phyloP scores from a whole-genome alignment of 805 yeast species.

The Saccharomyces mikatae region DNA sequence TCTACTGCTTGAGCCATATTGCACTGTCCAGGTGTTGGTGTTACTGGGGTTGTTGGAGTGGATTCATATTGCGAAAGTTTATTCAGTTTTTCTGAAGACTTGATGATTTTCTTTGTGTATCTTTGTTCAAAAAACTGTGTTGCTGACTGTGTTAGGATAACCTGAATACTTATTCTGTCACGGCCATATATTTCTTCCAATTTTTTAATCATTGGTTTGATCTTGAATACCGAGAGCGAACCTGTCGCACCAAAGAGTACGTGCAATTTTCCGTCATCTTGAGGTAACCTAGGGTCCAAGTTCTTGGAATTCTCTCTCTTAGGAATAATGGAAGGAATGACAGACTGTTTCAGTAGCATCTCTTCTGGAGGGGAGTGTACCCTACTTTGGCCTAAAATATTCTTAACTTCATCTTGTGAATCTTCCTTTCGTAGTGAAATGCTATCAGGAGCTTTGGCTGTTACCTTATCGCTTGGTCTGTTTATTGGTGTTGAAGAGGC shows the following conservation, averaged over 20 bases:
- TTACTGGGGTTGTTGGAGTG: conserved; percentile 4
- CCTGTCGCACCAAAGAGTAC: conserved; percentile 85
- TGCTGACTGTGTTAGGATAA: conserved; percentile 79
- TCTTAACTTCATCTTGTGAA: neutral
- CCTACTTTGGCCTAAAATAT: neutral
- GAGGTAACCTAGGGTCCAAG: conserved; percentile 56
- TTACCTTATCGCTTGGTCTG: neutral
- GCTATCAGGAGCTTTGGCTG: neutral
- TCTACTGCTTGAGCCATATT: conserved; percentile 32
- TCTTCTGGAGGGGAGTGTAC: neutral
- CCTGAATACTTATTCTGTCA: conserved; percentile 70
- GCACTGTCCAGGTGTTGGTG: conserved; percentile 6
- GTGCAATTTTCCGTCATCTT: conserved; percentile 85
- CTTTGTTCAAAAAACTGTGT: conserved; percentile 50
- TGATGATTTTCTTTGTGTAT: conserved; percentile 10
- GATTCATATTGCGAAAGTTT: neutral
- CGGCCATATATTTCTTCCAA: conserved; percentile 71
- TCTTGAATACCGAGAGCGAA: conserved; percentile 73
- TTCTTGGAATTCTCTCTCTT: conserved; percentile 39
- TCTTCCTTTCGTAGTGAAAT: conserved; percentile 3
- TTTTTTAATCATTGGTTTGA: conserved; percentile 71
- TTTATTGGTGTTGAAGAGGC: neutral
- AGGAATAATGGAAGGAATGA: conserved; percentile 11
- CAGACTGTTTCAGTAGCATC: neutral
- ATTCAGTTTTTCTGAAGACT: neutral